Percentiles rank a stretch among this genome's conserved stretches.
Evolutionary conservation across 768 basidiomycete genomes (phyloP).

Genomic region (Rhodotorula graminis): DNA sequence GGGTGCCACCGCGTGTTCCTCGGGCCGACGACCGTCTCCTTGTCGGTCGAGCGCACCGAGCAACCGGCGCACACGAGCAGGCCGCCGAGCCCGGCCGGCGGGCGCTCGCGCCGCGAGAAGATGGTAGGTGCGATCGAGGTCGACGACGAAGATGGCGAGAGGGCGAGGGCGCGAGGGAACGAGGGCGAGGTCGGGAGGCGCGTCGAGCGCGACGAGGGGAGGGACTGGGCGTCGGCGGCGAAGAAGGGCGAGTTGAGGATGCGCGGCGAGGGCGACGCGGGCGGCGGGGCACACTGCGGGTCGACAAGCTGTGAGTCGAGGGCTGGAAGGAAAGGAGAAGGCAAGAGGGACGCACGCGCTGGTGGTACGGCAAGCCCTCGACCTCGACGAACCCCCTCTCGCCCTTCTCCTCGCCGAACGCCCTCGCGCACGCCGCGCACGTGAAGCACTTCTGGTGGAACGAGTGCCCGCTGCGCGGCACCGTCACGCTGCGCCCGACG

Average conservation of each 20-base stretch:
- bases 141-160: background rate
- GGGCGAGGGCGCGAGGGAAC: background rate
- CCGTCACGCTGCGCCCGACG: slow-evolving; percentile 10
- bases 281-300: background rate
- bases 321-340: background rate
- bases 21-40: slow-evolving; percentile 23
- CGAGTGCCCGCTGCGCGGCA: slow-evolving; percentile 19
- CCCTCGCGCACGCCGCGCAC: slow-evolving; percentile 9
- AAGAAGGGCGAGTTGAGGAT: slow-evolving; percentile 13
- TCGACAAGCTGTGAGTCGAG: too few species aligned
- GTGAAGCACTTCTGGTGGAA: slow-evolving; percentile 26
- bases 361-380: slow-evolving; percentile 14
- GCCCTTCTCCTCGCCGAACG: background rate
- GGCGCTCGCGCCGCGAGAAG: slow-evolving; percentile 21
- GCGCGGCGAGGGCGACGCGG: background rate
- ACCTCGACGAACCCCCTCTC: slow-evolving; percentile 22
- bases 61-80: slow-evolving; percentile 31
- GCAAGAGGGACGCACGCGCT: slow-evolving; percentile 1
- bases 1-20: slow-evolving; percentile 14
- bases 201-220: background rate
- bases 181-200: background rate
- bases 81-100: slow-evolving; percentile 26
- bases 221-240: background rate
- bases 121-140: background rate
- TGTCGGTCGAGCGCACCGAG: slow-evolving; percentile 23